Conservation (phyloP, 805 yeast species). For the Candida incommunis region DNA sequence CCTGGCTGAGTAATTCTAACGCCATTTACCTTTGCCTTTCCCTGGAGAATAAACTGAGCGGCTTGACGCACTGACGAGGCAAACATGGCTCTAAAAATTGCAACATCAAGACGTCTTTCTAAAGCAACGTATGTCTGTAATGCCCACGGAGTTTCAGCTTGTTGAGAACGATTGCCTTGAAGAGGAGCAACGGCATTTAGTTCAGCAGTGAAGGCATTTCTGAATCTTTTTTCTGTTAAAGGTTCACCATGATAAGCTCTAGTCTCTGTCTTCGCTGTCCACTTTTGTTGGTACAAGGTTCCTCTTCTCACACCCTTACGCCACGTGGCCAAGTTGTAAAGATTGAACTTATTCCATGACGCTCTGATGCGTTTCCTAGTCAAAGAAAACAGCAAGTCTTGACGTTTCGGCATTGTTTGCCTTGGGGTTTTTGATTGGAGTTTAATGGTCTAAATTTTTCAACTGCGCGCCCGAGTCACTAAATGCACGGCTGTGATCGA, state of each 20-base stretch:
- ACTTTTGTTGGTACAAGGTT: slow-evolving; percentile 83
- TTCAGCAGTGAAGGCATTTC: slow-evolving; percentile 48
- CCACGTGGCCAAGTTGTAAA: slow-evolving; percentile 74
- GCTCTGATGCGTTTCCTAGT: slow-evolving; percentile 43
- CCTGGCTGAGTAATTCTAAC: slow-evolving; percentile 64
- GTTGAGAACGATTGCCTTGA: slow-evolving; percentile 31
- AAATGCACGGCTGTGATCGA: not conserved
- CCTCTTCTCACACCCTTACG: slow-evolving; percentile 40
- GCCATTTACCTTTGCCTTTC: slow-evolving; percentile 79
- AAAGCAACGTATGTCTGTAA: slow-evolving; percentile 79
- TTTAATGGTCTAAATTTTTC: not conserved
- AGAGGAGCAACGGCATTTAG: slow-evolving; percentile 79
- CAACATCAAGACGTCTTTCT: slow-evolving; percentile 82
- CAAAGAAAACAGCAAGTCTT: slow-evolving; percentile 20
- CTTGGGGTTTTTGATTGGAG: not conserved
- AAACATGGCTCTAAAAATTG: slow-evolving; percentile 81
- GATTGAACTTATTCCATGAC: slow-evolving; percentile 81
- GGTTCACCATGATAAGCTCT: slow-evolving; percentile 95
- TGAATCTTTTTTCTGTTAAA: slow-evolving; percentile 73
- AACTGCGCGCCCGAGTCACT: not conserved
- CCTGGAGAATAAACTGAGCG: slow-evolving; percentile 68
- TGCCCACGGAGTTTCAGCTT: slow-evolving; percentile 54
- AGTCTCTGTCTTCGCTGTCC: slow-evolving; percentile 82
- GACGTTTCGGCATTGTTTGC: slow-evolving; percentile 16
- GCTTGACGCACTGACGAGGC: slow-evolving; percentile 93